Evolutionary conservation across 805 yeast species (phyloP).

Genomic region (Diddensiella santjacobensis): DNA sequence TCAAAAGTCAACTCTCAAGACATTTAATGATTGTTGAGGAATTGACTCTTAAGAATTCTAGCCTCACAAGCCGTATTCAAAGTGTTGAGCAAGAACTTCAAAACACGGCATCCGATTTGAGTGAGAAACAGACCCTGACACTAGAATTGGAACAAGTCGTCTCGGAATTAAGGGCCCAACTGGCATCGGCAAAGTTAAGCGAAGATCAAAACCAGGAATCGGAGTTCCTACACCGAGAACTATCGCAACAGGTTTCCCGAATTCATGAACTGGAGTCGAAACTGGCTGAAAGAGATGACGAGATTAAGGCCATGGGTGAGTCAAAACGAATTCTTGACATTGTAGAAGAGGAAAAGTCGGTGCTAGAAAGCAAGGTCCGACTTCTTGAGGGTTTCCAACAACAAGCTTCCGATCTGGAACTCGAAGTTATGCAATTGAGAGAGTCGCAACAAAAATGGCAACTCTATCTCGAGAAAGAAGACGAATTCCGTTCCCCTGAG

Average conservation of each 20-base stretch:
- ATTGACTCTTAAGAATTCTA: conserved; percentile 2
- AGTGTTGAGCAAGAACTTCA: conserved; percentile 9
- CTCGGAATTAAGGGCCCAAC: conserved; percentile 5
- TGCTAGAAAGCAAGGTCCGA: conserved; percentile 40
- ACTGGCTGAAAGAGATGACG: conserved; percentile 49
- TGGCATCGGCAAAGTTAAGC: not conserved
- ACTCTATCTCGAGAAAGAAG: conserved; percentile 38
- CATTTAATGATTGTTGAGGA: conserved; percentile 3
- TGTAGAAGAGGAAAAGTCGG: conserved; percentile 51
- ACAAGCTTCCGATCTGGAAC: conserved; percentile 45
- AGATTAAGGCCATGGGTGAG: conserved; percentile 47
- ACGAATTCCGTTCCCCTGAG: conserved; percentile 39
- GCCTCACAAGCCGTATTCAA: conserved; percentile 1
- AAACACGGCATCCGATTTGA: not conserved
- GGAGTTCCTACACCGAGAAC: conserved; percentile 25
- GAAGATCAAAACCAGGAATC: conserved; percentile 15
- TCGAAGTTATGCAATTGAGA: conserved; percentile 47
- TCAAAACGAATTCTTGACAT: conserved; percentile 47
- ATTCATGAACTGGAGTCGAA: conserved; percentile 48
- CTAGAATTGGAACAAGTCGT: conserved; percentile 20
- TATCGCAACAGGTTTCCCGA: conserved; percentile 41
- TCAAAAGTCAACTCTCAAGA: not conserved
- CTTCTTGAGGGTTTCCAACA: conserved; percentile 42
- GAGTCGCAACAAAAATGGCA: conserved; percentile 48
- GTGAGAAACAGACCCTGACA: conserved; percentile 11